A percentile compares a stretch with the other conserved stretches of the same genome.
phyloP scores from a whole-genome alignment of 768 basidiomycete species.

The Rhodotorula toruloides region DNA sequence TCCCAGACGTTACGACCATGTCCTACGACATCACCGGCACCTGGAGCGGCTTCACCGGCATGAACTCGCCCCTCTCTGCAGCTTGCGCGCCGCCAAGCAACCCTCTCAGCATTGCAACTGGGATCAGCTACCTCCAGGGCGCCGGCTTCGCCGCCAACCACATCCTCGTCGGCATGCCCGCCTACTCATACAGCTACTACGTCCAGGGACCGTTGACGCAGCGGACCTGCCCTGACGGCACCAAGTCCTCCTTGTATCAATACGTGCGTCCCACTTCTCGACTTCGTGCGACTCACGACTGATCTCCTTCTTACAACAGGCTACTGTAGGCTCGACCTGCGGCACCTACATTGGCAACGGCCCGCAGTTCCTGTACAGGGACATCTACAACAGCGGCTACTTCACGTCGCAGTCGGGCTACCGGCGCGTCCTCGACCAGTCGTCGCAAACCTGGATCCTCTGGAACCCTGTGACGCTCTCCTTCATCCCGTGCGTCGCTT shows the following conservation, averaged over 20 bases:
- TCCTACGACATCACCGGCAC: conserved; percentile 41
- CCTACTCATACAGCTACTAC: conserved; percentile 21
- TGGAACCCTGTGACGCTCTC: conserved; percentile 9
- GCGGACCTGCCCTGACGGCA: conserved; percentile 16
- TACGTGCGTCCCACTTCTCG: not conserved
- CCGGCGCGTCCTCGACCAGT: not conserved
- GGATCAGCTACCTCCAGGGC: conserved; percentile 24
- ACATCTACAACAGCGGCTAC: conserved; percentile 6
- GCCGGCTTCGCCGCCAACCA: conserved; percentile 35
- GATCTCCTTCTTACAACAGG: not conserved
- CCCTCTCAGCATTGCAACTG: conserved; percentile 32
- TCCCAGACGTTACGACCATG: conserved; percentile 9
- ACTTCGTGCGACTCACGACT: not conserved
- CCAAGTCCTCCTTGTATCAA: not conserved
- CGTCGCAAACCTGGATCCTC: not conserved
- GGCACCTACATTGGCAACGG: conserved; percentile 18
- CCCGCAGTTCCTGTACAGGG: conserved; percentile 11
- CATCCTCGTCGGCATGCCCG: conserved; percentile 38
- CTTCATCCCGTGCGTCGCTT: conserved; percentile 11
- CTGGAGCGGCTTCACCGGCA: conserved; percentile 36
- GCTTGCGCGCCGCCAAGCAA: conserved; percentile 33
- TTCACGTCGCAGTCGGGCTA: conserved; percentile 4
- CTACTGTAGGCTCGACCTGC: conserved; percentile 17
- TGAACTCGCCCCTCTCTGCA: conserved; percentile 41
- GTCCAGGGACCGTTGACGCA: not conserved